These are phyloP conservation scores for Phytophthora hybrid DNA, from an alignment of 352 stramenopile genomes.

Conservation along the genomic window DNA sequence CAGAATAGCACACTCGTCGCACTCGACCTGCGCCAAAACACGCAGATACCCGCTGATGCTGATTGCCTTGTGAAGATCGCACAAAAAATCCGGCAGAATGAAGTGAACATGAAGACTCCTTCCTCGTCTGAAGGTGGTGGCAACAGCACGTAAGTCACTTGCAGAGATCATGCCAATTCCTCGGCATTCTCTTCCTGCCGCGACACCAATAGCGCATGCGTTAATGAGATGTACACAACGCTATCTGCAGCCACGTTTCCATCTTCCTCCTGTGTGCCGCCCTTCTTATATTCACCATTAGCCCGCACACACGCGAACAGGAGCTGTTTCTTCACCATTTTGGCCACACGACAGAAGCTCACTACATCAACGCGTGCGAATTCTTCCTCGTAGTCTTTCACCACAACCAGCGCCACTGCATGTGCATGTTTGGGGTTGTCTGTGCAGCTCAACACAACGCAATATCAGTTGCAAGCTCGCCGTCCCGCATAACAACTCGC, in stretches of 20 bases:
- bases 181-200: constrained; percentile 41
- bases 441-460: constrained; percentile 12
- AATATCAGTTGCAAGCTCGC: not conserved
- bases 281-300: not conserved
- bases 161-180: constrained; percentile 13
- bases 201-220: constrained; percentile 63
- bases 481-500: not conserved
- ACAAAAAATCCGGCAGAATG: constrained; percentile 79
- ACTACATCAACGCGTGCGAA: constrained; percentile 65
- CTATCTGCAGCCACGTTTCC: not conserved
- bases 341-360: constrained; percentile 71
- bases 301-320: constrained; percentile 54
- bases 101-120: constrained; percentile 61
- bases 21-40: constrained; percentile 84
- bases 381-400: constrained; percentile 51
- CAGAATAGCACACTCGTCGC: constrained; percentile 69
- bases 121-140: constrained; percentile 11
- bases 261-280: constrained; percentile 1
- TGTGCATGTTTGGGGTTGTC: constrained; percentile 53
- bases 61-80: constrained; percentile 71
- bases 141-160: constrained; percentile 11
- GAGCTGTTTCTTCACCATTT: constrained; percentile 81
- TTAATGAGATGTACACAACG: constrained; percentile 68
- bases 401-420: constrained; percentile 60
- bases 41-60: constrained; percentile 64